Evolutionary conservation across 2,329 filamentous ascomycete genomes (phyloP).

Genomic region (Pyrenophora teres): DNA sequence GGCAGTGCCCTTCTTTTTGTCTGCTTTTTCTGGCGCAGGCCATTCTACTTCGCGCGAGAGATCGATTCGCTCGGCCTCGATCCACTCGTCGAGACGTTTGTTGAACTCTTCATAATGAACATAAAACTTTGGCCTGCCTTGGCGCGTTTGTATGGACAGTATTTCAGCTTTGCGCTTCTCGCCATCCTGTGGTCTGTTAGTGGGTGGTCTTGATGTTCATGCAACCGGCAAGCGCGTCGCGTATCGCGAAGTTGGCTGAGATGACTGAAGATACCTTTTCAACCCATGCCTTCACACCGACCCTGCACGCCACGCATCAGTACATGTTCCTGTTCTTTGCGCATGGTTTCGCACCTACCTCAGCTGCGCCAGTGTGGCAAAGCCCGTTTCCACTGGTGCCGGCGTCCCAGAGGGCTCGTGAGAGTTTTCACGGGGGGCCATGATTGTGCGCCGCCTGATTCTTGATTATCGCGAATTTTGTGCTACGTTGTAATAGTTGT

Average conservation of each 20-base stretch:
- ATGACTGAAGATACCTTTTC: conserved; percentile 62
- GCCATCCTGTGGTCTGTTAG: conserved; percentile 64
- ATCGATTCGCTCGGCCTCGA: conserved; percentile 80
- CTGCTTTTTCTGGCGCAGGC: conserved; percentile 87
- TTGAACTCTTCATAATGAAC: conserved; percentile 99
- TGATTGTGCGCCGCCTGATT: conserved; percentile 33
- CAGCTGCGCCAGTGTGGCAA: conserved; percentile 83
- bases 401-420: conserved; percentile 60
- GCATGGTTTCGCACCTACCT: conserved; percentile 59
- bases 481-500: conserved; percentile 33
- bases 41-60: conserved; percentile 92
- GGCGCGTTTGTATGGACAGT: conserved; percentile 87
- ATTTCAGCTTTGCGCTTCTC: conserved; percentile 92
- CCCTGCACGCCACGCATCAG: conserved; percentile 53
- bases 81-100: conserved; percentile 88
- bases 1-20: conserved; percentile 75
- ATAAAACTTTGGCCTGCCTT: conserved; percentile 87
- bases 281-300: conserved; percentile 69
- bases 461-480: conserved; percentile 23
- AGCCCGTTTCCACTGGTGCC: conserved; percentile 72
- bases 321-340: conserved; percentile 31
- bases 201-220: conserved; percentile 19
- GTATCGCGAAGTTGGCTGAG: conserved; percentile 7
- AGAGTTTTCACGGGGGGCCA: conserved; percentile 62
- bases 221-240: conserved; percentile 10